Percentiles rank a stretch among this genome's conserved stretches.
phyloP scores from a whole-genome alignment of 176 grass and related monocot genomes.

The sorghum (Sorghum bicolor) region DNA sequence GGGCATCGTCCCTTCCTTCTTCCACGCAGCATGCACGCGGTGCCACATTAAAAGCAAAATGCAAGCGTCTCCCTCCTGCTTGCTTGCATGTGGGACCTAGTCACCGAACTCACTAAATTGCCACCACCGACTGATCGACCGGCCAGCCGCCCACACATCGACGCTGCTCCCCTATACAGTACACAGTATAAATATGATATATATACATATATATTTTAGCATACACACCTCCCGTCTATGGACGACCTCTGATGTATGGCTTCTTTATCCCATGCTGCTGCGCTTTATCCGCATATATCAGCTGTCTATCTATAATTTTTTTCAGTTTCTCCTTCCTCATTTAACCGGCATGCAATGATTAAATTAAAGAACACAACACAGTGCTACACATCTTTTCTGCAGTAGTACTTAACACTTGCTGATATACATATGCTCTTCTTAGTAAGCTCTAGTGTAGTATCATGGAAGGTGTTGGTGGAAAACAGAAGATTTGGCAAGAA shows the following conservation, averaged over 20 bases:
- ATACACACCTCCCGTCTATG: neutral
- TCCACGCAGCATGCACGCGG: neutral
- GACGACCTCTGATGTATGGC: neutral
- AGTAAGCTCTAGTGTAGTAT: neutral
- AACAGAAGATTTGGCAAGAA: neutral
- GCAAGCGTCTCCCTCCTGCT: neutral
- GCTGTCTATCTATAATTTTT: neutral
- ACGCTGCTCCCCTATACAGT: neutral
- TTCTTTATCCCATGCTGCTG: constrained; percentile 18
- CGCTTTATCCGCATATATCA: neutral
- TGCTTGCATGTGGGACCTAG: neutral
- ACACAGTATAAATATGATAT: no score
- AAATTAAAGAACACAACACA: neutral
- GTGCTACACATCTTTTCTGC: no score
- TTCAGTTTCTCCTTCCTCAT: neutral
- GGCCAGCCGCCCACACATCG: neutral
- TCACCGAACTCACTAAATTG: constrained; percentile 44
- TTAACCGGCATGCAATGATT: neutral
- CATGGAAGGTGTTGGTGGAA: neutral
- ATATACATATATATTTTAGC: no score
- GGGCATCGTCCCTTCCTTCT: neutral
- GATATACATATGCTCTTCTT: neutral
- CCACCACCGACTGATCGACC: neutral
- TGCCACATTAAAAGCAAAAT: neutral
- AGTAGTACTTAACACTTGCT: neutral